phyloP scores from a whole-genome alignment of 2,329 filamentous ascomycete species.

The Geosmithia morbida region DNA sequence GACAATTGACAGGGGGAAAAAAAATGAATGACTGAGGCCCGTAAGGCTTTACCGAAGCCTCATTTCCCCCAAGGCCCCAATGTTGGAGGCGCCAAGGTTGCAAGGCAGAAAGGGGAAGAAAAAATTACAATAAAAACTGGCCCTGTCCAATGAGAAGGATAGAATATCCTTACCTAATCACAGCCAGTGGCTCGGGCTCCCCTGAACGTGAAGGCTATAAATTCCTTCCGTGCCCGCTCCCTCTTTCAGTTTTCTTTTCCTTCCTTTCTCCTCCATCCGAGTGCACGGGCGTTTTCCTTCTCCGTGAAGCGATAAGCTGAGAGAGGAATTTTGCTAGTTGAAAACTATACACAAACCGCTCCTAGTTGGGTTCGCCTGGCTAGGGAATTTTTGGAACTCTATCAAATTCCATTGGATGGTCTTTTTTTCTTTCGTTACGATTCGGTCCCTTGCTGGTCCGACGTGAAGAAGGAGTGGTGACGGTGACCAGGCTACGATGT shows the following conservation, averaged over 20 bases:
- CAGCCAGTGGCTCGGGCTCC: neutral
- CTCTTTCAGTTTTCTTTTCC: conserved; percentile 17
- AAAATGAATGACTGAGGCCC: neutral
- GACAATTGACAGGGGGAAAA: neutral
- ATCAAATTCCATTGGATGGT: conserved; percentile 5
- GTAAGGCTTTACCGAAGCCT: neutral
- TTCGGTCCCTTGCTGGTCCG: conserved; percentile 14
- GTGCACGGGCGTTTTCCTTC: conserved; percentile 54
- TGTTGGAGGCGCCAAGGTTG: neutral
- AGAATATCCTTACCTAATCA: neutral
- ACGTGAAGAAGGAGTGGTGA: conserved; percentile 23
- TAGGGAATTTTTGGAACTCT: conserved; percentile 57
- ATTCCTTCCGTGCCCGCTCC: conserved; percentile 8
- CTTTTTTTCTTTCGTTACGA: conserved; percentile 25
- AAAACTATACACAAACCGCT: conserved; percentile 69
- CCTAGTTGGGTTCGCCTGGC: conserved; percentile 49
- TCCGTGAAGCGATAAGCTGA: conserved; percentile 50
- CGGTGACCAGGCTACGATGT: neutral
- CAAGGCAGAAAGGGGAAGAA: neutral
- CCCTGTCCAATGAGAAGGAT: neutral
- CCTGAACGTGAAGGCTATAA: conserved; percentile 15
- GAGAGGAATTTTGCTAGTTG: conserved; percentile 83
- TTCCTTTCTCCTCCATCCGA: conserved; percentile 36
- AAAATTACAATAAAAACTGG: too few relatives aligned
- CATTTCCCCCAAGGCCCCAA: too few relatives aligned